Base-by-base conservation (phyloP, 352 stramenopile genomes). In the Phytophthora pseudosyringae region DNA sequence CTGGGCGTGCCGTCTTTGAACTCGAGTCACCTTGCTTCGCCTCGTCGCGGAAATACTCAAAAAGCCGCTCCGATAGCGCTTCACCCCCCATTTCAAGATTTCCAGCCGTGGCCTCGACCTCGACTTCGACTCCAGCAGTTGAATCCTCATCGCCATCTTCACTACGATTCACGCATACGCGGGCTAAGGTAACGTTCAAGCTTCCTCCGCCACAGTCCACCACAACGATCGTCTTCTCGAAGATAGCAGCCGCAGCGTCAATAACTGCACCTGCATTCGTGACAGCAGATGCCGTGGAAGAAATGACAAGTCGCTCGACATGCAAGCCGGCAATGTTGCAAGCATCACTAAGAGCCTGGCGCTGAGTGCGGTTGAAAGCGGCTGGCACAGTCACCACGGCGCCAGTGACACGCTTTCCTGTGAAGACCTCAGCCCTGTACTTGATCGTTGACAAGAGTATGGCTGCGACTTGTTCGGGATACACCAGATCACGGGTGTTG, bases 391-490 rank as follows among this genome's bases (percentile, higher is more conserved):
- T 78, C 1, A 88, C 31, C 3, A 75, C 67, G 1, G 59, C 63
- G 0, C 59, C 43, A 8, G 60, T 41, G 15, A 84, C 56, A 2
- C 18, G 12, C 12, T 56, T 61, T 3, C 51, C 33, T 5, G 50
- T 66, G 8, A 71, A 69, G 3, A 38, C n/a, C 35, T 88, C 69
- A 1, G 64, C 69, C 11, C 59, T 55, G 13, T 78, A 51, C 21
- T 82, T 80, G 33, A 88, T 68, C n/a, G 58, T 67, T 0, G 51
- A 59, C 15, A 88, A 46, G 18, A 84, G 51, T 16, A 81, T 68
- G 4, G 76, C 76, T 21, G 73, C 48, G n/a, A 88, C 21, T 63
- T 88, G 74, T 43, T 88, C 79, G 0, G 79, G 79, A 12, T 71
- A 72, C 18, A 57, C 50, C 32, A 78, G 16, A 47, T 65, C 44